Base-by-base conservation (phyloP, 1,284 basidiomycete genomes). In the Waitea zeae region DNA sequence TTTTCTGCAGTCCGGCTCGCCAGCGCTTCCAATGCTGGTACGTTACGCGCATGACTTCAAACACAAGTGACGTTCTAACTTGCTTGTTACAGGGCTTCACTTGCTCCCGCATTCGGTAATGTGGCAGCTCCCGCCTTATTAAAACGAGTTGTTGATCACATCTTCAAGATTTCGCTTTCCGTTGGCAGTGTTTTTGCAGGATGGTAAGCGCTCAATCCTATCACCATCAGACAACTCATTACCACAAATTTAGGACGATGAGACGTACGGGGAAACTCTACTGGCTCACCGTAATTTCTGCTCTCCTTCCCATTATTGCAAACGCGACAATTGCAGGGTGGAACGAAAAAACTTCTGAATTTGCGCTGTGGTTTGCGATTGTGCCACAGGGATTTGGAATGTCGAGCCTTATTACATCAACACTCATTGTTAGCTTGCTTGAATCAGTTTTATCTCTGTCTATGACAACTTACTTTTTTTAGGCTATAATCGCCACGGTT, bases 91-190 rank as follows among this genome's bases (percentile, higher is more conserved):
- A n/a, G n/a, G n/a, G n/a, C n/a, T n/a, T n/a, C 89, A 89, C 58
- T 55, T 95, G 22, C 64, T 95, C 32, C 89, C 89, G 18, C 86
- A 89, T 58, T 86, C 84, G 33, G 72, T n/a, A n/a, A n/a, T n/a
- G n/a, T n/a, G n/a, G n/a, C n/a, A n/a, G n/a, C n/a, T n/a, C n/a
- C n/a, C n/a, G n/a, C n/a, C n/a, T n/a, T n/a, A n/a, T n/a, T n/a
- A n/a, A n/a, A n/a, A n/a, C n/a, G n/a, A n/a, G n/a, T n/a, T n/a
- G n/a, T n/a, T n/a, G n/a, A n/a, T n/a, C n/a, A n/a, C n/a, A n/a
- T n/a, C n/a, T n/a, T n/a, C n/a, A n/a, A n/a, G n/a, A n/a, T 83
- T 41, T 73, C 79, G 34, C 68, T 89, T 36, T 78, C 84, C 12
- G 57, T 67, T 2, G 87, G 86, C 17, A 89, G 86, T 40, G 67